Base-by-base conservation (phyloP, 495 filamentous ascomycete genomes). In the Tuber borchii region DNA sequence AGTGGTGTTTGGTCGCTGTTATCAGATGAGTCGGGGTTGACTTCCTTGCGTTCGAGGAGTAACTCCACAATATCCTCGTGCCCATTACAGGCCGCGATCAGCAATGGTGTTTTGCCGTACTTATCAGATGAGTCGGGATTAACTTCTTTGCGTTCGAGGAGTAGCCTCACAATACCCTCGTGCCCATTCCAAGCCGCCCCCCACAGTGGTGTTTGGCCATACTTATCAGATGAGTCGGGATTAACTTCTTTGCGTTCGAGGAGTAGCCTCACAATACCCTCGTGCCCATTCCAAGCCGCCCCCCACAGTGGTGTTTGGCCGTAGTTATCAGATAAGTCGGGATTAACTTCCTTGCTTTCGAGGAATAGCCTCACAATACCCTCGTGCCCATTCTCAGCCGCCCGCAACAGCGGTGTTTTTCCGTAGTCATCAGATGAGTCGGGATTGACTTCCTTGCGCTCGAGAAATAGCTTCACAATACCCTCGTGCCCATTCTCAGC, bases 81-180 rank as follows among this genome's bases (percentile, higher is more conserved):
- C 69, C 82, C 79, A 0, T 75, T 69, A 39, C 2, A 0, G 37
- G 82, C 84, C 51, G 76, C 78, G n/a, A n/a, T n/a, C n/a, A 2
- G 10, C 7, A 51, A 22, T n/a, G 10, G 48, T 10, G 51, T 56
- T 56, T 14, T 8, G 22, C 51, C 51, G 51, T 12, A 0, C 6
- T 48, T 48, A 48, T 8, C 19, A 48, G 46, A 22, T 26, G 51
- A n/a, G 19, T 19, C 45, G 45, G 45, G 45, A 19, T 46, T 46
- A 4, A 46, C 17, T 1, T 46, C 45, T 8, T 56, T 56, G 73
- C 22, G 48, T n/a, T n/a, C 48, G 20, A 56, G 20, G 7, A 80
- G 69, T 17, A 79, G 48, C 65, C 56, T 44, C 26, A 75, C 31
- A 12, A 75, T 6, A 12, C 51, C 56, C n/a, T 71, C 72, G 42